phyloP scores from a whole-genome alignment of 306 rosid species.

The Oemleria cerasiformis region DNA sequence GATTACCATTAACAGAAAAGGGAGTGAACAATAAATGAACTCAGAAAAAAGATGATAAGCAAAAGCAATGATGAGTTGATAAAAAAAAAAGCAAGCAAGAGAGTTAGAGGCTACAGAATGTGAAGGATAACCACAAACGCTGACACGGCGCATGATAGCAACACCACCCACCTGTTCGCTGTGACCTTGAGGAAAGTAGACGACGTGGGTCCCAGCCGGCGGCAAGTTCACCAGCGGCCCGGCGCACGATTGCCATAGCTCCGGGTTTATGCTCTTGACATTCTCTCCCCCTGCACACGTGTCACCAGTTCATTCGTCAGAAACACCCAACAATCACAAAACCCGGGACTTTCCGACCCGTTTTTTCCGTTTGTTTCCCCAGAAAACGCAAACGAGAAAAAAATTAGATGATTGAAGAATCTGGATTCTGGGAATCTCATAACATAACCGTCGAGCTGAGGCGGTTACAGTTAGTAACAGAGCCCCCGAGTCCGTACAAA shows the following conservation, averaged over 20 bases:
- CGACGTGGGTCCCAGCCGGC: conserved; percentile 75
- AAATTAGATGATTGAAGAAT: neutral
- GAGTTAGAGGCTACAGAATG: neutral
- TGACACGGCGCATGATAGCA: conserved; percentile 8
- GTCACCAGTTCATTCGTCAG: conserved; percentile 21
- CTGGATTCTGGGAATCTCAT: conserved; percentile 28
- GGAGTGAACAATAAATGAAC: neutral
- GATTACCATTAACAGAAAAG: neutral
- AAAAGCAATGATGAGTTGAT: neutral
- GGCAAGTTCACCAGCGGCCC: conserved; percentile 92
- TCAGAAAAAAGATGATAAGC: neutral
- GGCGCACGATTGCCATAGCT: conserved; percentile 98
- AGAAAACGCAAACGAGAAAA: conserved; percentile 2
- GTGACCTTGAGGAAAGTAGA: conserved; percentile 96
- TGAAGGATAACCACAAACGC: neutral
- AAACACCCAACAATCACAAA: neutral
- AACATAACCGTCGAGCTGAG: neutral
- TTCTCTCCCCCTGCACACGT: conserved; percentile 46
- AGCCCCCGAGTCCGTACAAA: conserved; percentile 17
- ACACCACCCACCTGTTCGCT: conserved; percentile 60
- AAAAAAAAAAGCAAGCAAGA: neutral
- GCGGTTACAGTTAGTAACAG: neutral
- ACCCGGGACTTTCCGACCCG: neutral
- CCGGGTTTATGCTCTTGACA: conserved; percentile 62
- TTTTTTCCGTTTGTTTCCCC: conserved; percentile 22